Conservation (phyloP, 2,329 filamentous ascomycete species). For the Teratosphaeria gauchensis region DNA sequence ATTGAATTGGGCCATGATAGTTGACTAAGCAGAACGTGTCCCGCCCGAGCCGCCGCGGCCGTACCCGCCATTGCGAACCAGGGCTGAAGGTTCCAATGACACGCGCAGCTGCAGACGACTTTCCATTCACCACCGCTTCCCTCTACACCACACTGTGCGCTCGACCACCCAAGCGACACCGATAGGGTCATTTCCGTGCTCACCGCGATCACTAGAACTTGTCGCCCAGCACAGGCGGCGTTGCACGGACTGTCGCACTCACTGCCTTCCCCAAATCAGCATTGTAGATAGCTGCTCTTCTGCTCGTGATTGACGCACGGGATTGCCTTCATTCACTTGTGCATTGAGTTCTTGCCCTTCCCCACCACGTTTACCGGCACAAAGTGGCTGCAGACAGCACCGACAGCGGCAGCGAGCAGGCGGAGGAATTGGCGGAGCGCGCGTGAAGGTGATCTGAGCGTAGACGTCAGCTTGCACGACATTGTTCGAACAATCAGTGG, state of each 20-base stretch:
- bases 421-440: neutral
- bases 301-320: neutral
- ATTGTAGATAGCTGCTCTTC: constrained; percentile 1
- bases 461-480: constrained; percentile 13
- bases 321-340: neutral
- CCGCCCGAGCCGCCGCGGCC: neutral
- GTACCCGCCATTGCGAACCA: neutral
- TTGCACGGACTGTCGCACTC: neutral
- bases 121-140: neutral
- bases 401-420: neutral
- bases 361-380: neutral
- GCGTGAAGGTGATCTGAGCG: neutral
- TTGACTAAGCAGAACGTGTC: neutral
- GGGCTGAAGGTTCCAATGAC: neutral
- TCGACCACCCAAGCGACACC: neutral
- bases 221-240: neutral
- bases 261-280: neutral
- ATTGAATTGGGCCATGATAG: neutral
- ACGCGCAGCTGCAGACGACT: neutral
- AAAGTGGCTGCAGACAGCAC: neutral
- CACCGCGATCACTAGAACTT: neutral
- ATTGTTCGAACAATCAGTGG: neutral
- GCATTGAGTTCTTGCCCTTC: neutral
- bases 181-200: neutral
- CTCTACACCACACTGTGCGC: neutral